These are phyloP conservation scores for Xylaria intraflava DNA, from an alignment of 495 filamentous ascomycete species.

Conservation along the genomic window DNA sequence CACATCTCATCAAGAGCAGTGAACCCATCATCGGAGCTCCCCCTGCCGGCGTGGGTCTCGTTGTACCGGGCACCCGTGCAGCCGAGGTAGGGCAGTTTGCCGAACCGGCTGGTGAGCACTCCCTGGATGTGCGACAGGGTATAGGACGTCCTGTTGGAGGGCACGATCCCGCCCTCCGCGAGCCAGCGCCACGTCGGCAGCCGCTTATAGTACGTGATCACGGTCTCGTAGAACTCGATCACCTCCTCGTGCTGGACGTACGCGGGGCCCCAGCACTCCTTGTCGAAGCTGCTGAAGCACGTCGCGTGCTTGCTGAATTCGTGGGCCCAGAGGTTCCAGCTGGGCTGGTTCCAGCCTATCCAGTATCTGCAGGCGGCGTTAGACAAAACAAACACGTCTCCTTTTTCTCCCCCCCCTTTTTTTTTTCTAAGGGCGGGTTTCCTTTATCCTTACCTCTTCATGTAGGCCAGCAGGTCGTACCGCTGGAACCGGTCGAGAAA, in stretches of 20 bases:
- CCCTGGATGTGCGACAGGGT: slow-evolving; percentile 33
- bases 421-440: neutral
- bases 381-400: no score
- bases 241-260: slow-evolving; percentile 38
- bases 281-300: slow-evolving; percentile 47
- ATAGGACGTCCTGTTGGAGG: slow-evolving; percentile 35
- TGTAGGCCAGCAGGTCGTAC: slow-evolving; percentile 42
- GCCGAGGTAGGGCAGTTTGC: slow-evolving; percentile 41
- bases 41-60: slow-evolving; percentile 38
- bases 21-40: slow-evolving; percentile 35
- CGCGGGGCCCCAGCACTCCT: slow-evolving; percentile 42
- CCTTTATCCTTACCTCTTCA: slow-evolving; percentile 32
- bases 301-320: slow-evolving; percentile 53
- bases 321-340: slow-evolving; percentile 46
- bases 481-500: slow-evolving; percentile 41
- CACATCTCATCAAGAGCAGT: slow-evolving; percentile 44
- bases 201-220: slow-evolving; percentile 33
- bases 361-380: slow-evolving; percentile 28
- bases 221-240: slow-evolving; percentile 40
- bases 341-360: slow-evolving; percentile 38
- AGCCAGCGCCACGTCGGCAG: slow-evolving; percentile 43
- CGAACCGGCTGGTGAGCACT: slow-evolving; percentile 30
- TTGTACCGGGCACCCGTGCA: slow-evolving; percentile 45
- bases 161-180: slow-evolving; percentile 26
- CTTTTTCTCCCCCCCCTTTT: no score